Evolutionary conservation across 2,329 filamentous ascomycete species (phyloP), one percentile per base, ranked within the genome.

Genomic region (Monilinia fructicola): DNA sequence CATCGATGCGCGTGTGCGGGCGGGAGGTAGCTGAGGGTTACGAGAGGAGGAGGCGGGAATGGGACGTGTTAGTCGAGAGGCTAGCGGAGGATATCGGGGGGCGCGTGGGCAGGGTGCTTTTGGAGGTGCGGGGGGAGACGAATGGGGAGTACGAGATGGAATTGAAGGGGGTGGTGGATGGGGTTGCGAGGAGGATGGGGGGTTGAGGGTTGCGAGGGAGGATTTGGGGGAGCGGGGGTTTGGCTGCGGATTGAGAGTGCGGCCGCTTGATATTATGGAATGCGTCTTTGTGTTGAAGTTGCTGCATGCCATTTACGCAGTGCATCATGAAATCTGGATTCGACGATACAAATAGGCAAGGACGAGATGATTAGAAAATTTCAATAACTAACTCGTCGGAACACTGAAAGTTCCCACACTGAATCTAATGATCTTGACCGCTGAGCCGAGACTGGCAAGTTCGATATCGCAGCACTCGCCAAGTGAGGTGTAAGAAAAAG

Each of bases 301-400:
- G 12, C 12, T 28, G 42, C 10, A 44, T 58, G n/a, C 11, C 10
- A 7, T 35, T 31, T 46, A 5, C 16, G 9, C 31, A 35, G 31
- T 35, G 5, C 9, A 9, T 46, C 44, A 46, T 46, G 16, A 6
- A n/a, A 46, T n/a, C 3, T n/a, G 44, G 21, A 9, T n/a, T n/a
- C 5, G 44, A 5, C 21, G 9, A 3, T 9, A 1, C n/a, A 4
- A 2, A 14, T n/a, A 0, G 26, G 4, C 2, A 42, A 21, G 6
- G 3, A 14, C 16, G 9, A 46, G 28, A 4, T 9, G 7, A 46
- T 35, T 1, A 46, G 6, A 1, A 9, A 46, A 7, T 10, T 3
- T 46, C 0, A 9, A 31, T n/a, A 14, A 9, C 1, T 42, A 18
- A 9, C n/a, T 56, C n/a, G 26, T 58, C 12, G 18, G 11, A 46